Evolutionary conservation across 257 asterid species (phyloP).

Genomic region (Solanum chiquidenum): DNA sequence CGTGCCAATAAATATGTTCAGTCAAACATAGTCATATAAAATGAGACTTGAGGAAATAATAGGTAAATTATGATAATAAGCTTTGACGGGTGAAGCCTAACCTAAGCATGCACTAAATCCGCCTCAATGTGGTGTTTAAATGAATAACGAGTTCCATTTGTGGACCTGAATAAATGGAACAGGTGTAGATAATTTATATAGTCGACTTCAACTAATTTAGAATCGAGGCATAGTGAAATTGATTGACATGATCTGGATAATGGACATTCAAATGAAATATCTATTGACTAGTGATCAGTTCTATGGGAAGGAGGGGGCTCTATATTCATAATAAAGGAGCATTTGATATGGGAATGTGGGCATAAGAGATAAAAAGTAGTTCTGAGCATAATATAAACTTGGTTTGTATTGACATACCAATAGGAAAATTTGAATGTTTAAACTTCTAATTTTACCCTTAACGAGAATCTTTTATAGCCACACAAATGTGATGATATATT

Average conservation of each 20-base stretch:
- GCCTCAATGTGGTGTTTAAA: neutral
- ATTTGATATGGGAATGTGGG: neutral
- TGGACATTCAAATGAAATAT: neutral
- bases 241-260: neutral
- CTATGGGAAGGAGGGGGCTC: neutral
- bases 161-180: neutral
- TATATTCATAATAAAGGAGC: neutral
- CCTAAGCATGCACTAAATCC: neutral
- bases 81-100: neutral
- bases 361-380: too few species aligned
- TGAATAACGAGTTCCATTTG: neutral
- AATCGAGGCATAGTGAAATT: neutral
- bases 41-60: neutral
- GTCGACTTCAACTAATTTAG: neutral
- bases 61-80: neutral
- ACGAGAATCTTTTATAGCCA: neutral
- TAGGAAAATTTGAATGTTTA: neutral
- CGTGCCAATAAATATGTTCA: neutral
- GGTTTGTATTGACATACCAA: neutral
- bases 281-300: neutral
- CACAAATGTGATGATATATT: neutral
- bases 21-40: neutral
- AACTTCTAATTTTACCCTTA: neutral
- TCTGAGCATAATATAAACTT: neutral
- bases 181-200: neutral